phyloP scores from a whole-genome alignment of 345 rosid genomes.

The Cochlearia excelsa region DNA sequence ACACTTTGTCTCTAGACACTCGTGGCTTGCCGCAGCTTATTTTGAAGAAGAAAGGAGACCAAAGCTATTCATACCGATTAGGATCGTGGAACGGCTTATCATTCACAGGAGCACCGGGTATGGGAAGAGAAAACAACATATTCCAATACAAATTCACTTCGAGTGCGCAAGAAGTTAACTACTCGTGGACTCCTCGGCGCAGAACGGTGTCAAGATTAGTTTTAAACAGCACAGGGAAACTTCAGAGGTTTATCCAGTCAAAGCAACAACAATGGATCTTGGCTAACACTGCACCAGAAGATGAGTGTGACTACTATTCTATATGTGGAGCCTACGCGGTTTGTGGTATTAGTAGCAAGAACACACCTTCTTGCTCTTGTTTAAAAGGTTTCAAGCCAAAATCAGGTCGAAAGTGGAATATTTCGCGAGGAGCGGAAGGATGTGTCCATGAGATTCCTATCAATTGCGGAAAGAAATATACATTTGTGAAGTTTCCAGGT shows the following conservation, averaged over 20 bases:
- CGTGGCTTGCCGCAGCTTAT: conserved; percentile 65
- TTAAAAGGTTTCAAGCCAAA: conserved; percentile 57
- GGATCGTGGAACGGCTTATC: conserved; percentile 73
- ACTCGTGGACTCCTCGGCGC: conserved; percentile 25
- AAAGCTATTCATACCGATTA: conserved; percentile 32
- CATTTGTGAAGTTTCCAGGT: conserved; percentile 47
- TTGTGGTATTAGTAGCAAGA: conserved; percentile 50
- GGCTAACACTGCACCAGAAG: conserved; percentile 60
- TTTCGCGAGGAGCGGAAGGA: conserved; percentile 55
- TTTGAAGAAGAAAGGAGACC: conserved; percentile 34
- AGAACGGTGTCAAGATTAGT: conserved; percentile 45
- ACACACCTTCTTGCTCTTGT: conserved; percentile 67
- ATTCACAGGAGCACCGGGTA: conserved; percentile 30
- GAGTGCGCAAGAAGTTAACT: conserved; percentile 37
- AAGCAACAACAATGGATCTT: conserved; percentile 47
- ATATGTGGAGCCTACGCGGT: conserved; percentile 74
- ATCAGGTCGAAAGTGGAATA: conserved; percentile 48
- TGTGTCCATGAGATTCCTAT: conserved; percentile 51
- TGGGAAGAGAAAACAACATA: conserved; percentile 27
- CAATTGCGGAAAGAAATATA: conserved; percentile 42
- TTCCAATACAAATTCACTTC: conserved; percentile 43
- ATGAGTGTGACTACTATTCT: conserved; percentile 66
- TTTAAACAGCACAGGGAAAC: conserved; percentile 33
- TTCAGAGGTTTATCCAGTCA: conserved; percentile 39
- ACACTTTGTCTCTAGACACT: conserved; percentile 50